Evolutionary conservation across 2,329 filamentous ascomycete species (phyloP), one percentile per base, ranked within the genome.

Genomic region (Ceratocystis huliohia): DNA sequence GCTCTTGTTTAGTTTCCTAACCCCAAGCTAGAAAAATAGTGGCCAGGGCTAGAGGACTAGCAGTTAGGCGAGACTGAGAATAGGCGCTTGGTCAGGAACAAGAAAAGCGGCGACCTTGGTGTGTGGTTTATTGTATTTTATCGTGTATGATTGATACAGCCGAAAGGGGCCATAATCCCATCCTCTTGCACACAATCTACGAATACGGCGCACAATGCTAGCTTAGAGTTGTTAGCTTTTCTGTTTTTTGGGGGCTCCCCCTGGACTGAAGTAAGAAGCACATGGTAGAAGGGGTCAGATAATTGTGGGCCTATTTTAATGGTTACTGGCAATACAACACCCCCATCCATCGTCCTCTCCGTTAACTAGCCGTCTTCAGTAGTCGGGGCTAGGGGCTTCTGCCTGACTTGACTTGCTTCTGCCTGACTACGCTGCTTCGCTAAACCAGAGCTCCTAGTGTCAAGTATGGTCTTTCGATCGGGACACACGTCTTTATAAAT

Each of bases 81-180:
- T 28, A 1, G 5, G 20, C 17, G 17, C 53, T 7, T 13, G 8
- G 53, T 8, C 28, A 57, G 22, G 53, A 30, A 30, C 25, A 30
- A 30, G 53, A 28, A 28, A 57, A 15, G 30, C 10, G 3, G 37
- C 25, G 20, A 15, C 50, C 15, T 13, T 56, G 20, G 22, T 30
- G 25, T 5, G 4, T 25, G 5, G 17, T 59, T 59, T 37, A 37
- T 59, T n/a, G 1, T n/a, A 37, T 37, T 37, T 33, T 37, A n/a
- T n/a, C 53, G 30, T 20, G 45, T 1, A 15, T 28, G 13, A 57
- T n/a, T 57, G n/a, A 33, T 33, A 33, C 22, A 57, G 10, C 53
- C 53, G 30, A 57, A 57, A 57, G 53, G 53, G 53, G 53, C 53
- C 53, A 57, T 20, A 50, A 41, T 41, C 22, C n/a, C 8, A 50